A percentile compares a stretch with the other conserved stretches of the same genome.
Evolutionary conservation across 768 basidiomycete genomes (phyloP).

Genomic region (Suillus luteus): DNA sequence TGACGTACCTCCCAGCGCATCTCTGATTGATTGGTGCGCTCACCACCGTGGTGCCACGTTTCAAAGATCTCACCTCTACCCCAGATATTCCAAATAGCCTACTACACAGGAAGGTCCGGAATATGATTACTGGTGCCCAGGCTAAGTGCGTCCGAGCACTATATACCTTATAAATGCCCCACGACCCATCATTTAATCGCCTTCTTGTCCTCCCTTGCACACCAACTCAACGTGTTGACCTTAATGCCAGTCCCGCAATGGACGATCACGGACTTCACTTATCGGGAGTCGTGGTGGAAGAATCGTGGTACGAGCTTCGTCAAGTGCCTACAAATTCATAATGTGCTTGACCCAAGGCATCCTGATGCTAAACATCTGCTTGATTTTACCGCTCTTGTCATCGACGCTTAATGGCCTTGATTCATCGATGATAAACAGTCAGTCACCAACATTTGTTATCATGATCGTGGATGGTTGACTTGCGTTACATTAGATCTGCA

Average conservation of each 20-base stretch:
- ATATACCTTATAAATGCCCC: constrained; percentile 7
- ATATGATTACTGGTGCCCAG: neutral
- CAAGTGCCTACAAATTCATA: neutral
- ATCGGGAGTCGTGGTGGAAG: constrained; percentile 61
- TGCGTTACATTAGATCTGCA: constrained; percentile 53
- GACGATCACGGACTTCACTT: constrained; percentile 61
- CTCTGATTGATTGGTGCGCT: neutral
- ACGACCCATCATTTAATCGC: neutral
- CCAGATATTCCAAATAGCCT: neutral
- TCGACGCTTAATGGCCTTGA: constrained; percentile 69
- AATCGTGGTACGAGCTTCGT: constrained; percentile 48
- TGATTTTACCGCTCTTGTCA: constrained; percentile 65
- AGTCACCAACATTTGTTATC: constrained; percentile 4
- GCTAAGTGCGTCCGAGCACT: constrained; percentile 1
- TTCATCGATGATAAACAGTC: constrained; percentile 61
- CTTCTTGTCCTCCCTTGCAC: neutral
- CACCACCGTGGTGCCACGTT: neutral
- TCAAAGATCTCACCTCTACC: neutral
- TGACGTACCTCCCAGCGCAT: constrained; percentile 4
- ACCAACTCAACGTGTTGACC: constrained; percentile 10
- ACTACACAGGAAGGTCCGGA: neutral
- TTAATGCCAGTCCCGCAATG: constrained; percentile 44
- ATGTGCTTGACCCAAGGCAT: constrained; percentile 44
- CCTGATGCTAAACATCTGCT: constrained; percentile 55
- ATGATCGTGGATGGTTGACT: constrained; percentile 29